Percentiles rank a stretch among this genome's conserved stretches.
phyloP scores from a whole-genome alignment of 2,329 filamentous ascomycete species.

The Herpotrichia juniperi region DNA sequence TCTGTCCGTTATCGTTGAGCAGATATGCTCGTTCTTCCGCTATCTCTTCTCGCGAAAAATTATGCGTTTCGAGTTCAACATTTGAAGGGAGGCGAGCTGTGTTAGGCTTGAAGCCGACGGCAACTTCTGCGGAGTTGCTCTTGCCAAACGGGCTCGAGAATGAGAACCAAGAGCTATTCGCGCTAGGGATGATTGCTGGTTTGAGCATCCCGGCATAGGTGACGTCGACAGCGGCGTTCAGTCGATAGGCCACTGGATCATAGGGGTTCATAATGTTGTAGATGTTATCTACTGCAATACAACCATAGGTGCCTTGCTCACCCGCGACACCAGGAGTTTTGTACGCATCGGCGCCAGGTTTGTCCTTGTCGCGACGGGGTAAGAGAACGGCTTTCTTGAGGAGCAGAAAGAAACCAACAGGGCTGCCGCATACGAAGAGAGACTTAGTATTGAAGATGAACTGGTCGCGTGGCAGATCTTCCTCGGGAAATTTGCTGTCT shows the following conservation, averaged over 20 bases:
- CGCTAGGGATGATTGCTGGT: slow-evolving; percentile 78
- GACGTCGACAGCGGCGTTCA: slow-evolving; percentile 88
- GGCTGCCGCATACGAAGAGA: slow-evolving; percentile 87
- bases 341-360: slow-evolving; percentile 72
- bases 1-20: slow-evolving; percentile 94
- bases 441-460: slow-evolving; percentile 95
- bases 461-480: slow-evolving; percentile 56
- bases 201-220: slow-evolving; percentile 78
- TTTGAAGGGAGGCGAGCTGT: slow-evolving; percentile 52
- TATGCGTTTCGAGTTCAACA: slow-evolving; percentile 93
- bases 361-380: slow-evolving; percentile 76
- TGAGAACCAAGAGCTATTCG: slow-evolving; percentile 58
- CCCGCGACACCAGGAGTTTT: slow-evolving; percentile 67
- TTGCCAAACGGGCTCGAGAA: slow-evolving; percentile 49
- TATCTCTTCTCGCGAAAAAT: slow-evolving; percentile 90
- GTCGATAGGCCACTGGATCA: slow-evolving; percentile 84
- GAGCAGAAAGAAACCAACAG: slow-evolving; percentile 89
- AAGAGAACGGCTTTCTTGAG: slow-evolving; percentile 75
- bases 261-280: slow-evolving; percentile 88
- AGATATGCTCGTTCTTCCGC: slow-evolving; percentile 87
- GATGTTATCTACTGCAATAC: slow-evolving; percentile 91
- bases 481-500: slow-evolving; percentile 43
- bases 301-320: slow-evolving; percentile 82
- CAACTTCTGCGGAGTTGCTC: slow-evolving; percentile 29
- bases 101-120: slow-evolving; percentile 35